Percentiles rank a stretch among this genome's conserved stretches.
Conservation (phyloP, 495 filamentous ascomycete genomes). For the Rusavskia elegans region DNA sequence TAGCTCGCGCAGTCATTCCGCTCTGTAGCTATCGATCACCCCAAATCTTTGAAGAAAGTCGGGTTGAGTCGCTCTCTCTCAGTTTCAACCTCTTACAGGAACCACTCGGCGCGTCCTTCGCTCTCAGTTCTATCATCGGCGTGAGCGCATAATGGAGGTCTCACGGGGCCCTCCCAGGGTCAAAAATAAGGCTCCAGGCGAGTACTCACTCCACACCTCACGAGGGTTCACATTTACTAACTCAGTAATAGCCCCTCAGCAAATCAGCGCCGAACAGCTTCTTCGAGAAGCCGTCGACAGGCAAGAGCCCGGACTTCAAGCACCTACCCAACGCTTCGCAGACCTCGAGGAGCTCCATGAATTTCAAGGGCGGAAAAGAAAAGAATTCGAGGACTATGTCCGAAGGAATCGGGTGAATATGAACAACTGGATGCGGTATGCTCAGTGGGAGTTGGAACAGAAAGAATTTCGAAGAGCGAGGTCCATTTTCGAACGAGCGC, state of each 20-base stretch:
- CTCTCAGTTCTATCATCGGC: too few relatives aligned
- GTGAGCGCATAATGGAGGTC: too few relatives aligned
- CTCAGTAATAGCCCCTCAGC: conserved; percentile 39
- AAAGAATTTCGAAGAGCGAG: conserved; percentile 93
- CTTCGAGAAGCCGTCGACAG: conserved; percentile 96
- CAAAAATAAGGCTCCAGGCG: too few relatives aligned
- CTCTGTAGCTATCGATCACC: too few relatives aligned
- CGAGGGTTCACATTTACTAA: not conserved
- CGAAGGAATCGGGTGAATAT: conserved; percentile 87
- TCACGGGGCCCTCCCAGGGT: too few relatives aligned
- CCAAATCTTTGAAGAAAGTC: too few relatives aligned
- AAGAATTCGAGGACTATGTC: conserved; percentile 97
- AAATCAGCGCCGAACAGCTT: conserved; percentile 94
- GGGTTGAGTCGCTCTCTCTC: too few relatives aligned
- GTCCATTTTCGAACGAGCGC: conserved; percentile 89
- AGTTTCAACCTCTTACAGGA: too few relatives aligned
- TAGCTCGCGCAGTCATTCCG: too few relatives aligned
- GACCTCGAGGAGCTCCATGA: conserved; percentile 97
- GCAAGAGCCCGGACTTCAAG: conserved; percentile 75
- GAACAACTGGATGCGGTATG: conserved; percentile 98
- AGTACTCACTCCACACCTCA: too few relatives aligned
- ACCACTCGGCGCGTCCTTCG: too few relatives aligned
- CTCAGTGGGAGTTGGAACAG: conserved; percentile 93
- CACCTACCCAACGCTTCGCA: conserved; percentile 85
- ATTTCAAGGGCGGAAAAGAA: conserved; percentile 87